phyloP scores from a whole-genome alignment of 176 grass and related monocot species.

The Triticum turgidum region DNA sequence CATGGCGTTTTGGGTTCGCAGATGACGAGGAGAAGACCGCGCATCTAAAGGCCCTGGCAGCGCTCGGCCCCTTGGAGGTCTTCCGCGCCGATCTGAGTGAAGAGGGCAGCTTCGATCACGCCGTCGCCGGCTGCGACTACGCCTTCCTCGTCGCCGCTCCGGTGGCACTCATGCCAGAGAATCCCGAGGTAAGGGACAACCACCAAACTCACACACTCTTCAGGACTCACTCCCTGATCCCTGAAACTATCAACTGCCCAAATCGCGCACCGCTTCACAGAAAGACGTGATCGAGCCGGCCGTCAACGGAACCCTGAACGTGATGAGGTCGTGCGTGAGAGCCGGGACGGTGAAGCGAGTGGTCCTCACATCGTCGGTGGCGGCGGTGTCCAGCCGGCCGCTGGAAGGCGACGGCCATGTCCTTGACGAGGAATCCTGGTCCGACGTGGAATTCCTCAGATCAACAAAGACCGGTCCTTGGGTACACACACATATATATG shows the following conservation, averaged over 20 bases:
- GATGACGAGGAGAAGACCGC: conserved; percentile 28
- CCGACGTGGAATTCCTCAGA: conserved; percentile 47
- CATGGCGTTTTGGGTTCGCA: neutral
- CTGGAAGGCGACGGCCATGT: conserved; percentile 33
- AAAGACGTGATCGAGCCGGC: conserved; percentile 52
- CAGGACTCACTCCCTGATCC: neutral
- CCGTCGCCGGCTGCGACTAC: conserved; percentile 45
- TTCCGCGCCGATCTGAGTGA: conserved; percentile 45
- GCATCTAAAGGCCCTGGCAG: conserved; percentile 48
- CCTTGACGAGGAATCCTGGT: conserved; percentile 63
- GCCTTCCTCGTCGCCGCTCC: conserved; percentile 75
- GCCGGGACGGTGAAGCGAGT: conserved; percentile 57
- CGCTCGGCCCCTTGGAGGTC: conserved; percentile 42
- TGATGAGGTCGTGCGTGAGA: conserved; percentile 57
- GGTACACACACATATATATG: conserved; percentile 9
- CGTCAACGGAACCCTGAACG: conserved; percentile 46
- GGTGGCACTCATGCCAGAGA: conserved; percentile 18
- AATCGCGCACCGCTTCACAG: neutral
- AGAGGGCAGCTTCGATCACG: conserved; percentile 61
- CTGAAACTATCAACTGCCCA: neutral
- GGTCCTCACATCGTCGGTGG: conserved; percentile 58
- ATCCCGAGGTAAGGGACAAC: conserved; percentile 42
- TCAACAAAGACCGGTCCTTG: conserved; percentile 21
- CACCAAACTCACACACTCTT: neutral
- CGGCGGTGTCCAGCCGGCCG: conserved; percentile 27